Conservation (phyloP, 2,329 filamentous ascomycete genomes). For the Epichloe festucae region DNA sequence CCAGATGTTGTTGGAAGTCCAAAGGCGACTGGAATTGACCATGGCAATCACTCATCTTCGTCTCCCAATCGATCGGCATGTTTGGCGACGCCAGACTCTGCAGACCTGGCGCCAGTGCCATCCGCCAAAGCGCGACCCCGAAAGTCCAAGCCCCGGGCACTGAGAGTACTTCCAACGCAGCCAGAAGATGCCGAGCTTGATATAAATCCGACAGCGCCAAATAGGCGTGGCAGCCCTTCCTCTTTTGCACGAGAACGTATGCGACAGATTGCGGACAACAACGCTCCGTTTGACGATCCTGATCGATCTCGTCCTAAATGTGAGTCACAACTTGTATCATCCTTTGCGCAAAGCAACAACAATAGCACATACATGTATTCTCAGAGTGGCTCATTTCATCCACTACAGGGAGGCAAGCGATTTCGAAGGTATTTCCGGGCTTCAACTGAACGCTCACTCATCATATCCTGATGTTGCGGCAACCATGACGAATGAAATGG, state of each 20-base stretch:
- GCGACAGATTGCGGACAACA: constrained; percentile 29
- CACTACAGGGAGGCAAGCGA: constrained; percentile 4
- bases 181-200: constrained; percentile 21
- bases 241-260: constrained; percentile 31
- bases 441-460: not conserved
- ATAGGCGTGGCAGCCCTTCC: constrained; percentile 27
- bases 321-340: constrained; percentile 13
- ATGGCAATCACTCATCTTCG: not conserved
- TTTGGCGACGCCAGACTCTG: constrained; percentile 7
- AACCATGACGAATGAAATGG: constrained; percentile 2
- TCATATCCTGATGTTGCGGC: not conserved
- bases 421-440: constrained; percentile 7
- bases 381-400: not conserved
- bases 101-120: constrained; percentile 8
- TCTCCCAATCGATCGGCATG: constrained; percentile 1
- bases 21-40: not conserved
- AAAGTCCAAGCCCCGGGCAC: constrained; percentile 16
- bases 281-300: constrained; percentile 30
- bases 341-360: not conserved
- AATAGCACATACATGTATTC: not conserved
- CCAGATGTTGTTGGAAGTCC: constrained; percentile 1
- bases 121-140: constrained; percentile 12
- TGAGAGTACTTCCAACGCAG: constrained; percentile 25
- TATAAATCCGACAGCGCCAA: constrained; percentile 13
- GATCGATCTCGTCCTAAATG: constrained; percentile 26